These are phyloP conservation scores for Cymbomonas tetramitiformis DNA, from an alignment of 139 green algal species.

Conservation along the genomic window DNA sequence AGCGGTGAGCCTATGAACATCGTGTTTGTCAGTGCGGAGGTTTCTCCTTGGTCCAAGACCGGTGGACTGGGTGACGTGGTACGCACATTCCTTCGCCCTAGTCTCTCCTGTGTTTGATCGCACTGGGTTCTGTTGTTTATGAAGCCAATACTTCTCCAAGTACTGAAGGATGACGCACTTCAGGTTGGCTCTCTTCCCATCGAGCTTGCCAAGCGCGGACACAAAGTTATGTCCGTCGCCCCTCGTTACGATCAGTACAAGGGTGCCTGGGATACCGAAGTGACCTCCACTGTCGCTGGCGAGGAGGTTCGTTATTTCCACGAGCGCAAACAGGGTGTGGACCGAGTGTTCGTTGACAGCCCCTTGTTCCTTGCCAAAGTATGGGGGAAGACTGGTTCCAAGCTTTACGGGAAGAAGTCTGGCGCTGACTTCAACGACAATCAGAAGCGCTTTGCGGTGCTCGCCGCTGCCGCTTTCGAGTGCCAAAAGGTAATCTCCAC, in stretches of 20 bases:
- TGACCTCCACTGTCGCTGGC: constrained; percentile 12
- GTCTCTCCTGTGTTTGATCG: no score
- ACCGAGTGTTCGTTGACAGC: constrained; percentile 76
- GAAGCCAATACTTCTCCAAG: no score
- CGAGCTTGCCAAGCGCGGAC: constrained; percentile 40
- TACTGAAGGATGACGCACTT: no score
- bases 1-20: constrained; percentile 43
- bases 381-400: constrained; percentile 28
- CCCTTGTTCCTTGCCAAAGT: constrained; percentile 44
- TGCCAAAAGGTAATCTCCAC: no score
- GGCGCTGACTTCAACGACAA: constrained; percentile 69
- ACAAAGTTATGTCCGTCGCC: constrained; percentile 50
- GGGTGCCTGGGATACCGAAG: constrained; percentile 83
- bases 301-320: constrained; percentile 42
- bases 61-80: constrained; percentile 84
- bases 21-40: constrained; percentile 85
- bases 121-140: no score
- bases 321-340: constrained; percentile 38
- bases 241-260: constrained; percentile 73
- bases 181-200: constrained; percentile 76
- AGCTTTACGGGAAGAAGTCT: constrained; percentile 44
- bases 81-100: no score
- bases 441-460: constrained; percentile 82
- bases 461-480: constrained; percentile 41
- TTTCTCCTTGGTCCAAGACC: constrained; percentile 90